These are phyloP conservation scores for Scedosporium minutisporum DNA, from an alignment of 2,329 filamentous ascomycete genomes.

Conservation along the genomic window DNA sequence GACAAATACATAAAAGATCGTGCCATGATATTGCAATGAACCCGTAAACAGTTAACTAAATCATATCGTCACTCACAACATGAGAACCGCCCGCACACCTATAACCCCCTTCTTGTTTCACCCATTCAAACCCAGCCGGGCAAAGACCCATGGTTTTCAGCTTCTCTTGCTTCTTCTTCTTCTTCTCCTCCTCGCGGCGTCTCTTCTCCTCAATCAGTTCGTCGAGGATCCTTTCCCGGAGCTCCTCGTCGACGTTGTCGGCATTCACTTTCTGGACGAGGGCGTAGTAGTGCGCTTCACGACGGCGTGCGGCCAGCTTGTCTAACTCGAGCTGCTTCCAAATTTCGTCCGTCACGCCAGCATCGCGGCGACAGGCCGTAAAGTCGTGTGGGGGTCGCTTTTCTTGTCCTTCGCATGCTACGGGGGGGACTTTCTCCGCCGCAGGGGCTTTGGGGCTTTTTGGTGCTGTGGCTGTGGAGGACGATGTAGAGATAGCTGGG, in stretches of 20 bases:
- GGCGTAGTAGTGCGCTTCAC: slow-evolving; percentile 20
- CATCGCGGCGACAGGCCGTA: slow-evolving; percentile 27
- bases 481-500: background rate
- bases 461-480: background rate
- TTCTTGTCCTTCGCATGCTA: background rate
- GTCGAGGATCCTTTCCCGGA: slow-evolving; percentile 25
- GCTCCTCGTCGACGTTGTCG: slow-evolving; percentile 18
- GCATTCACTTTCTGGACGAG: slow-evolving; percentile 20
- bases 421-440: background rate
- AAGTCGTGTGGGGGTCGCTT: background rate
- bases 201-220: slow-evolving; percentile 27
- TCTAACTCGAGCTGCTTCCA: slow-evolving; percentile 53
- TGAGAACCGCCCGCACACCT: slow-evolving; percentile 53
- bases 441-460: background rate
- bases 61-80: slow-evolving; percentile 26
- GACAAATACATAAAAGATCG: too few species aligned
- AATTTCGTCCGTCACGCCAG: slow-evolving; percentile 46
- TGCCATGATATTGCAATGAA: too few species aligned
- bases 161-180: slow-evolving; percentile 30
- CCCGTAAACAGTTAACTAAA: too few species aligned
- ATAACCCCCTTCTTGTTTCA: slow-evolving; percentile 48
- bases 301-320: slow-evolving; percentile 24
- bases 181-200: slow-evolving; percentile 24
- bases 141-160: slow-evolving; percentile 47
- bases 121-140: slow-evolving; percentile 48